A percentile compares a stretch with the other conserved stretches of the same genome.
These are phyloP conservation scores for Neophaeococcomyces aloes DNA, from an alignment of 2,329 filamentous ascomycete genomes.

Conservation along the genomic window DNA sequence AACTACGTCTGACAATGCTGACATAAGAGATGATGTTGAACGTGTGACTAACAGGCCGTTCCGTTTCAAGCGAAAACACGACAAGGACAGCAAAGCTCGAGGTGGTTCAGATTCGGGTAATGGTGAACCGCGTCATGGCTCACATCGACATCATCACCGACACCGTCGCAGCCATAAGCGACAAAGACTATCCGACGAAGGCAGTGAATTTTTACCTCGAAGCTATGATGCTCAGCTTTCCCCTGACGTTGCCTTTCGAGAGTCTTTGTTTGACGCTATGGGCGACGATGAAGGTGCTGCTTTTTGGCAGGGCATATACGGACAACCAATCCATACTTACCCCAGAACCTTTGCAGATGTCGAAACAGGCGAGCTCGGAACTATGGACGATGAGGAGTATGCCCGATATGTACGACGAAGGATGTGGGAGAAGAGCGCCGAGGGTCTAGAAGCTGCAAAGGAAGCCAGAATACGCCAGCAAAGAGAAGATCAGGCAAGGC, in stretches of 20 bases:
- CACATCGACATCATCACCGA: slow-evolving; percentile 20
- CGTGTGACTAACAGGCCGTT: slow-evolving; percentile 10
- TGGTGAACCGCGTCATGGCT: slow-evolving; percentile 14
- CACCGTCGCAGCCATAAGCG: slow-evolving; percentile 22
- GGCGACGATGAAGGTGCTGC: slow-evolving; percentile 91
- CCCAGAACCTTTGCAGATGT: slow-evolving; percentile 42
- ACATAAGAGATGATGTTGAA: background rate
- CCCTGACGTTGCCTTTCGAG: slow-evolving; percentile 69
- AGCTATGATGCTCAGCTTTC: slow-evolving; percentile 36
- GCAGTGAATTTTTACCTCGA: slow-evolving; percentile 6
- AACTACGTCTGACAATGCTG: background rate
- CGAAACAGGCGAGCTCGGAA: slow-evolving; percentile 53
- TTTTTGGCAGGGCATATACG: slow-evolving; percentile 96
- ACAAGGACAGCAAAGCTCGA: slow-evolving; percentile 4
- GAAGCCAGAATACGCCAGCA: slow-evolving; percentile 48
- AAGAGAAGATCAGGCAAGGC: slow-evolving; percentile 20
- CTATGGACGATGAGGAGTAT: slow-evolving; percentile 90
- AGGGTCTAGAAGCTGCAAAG: slow-evolving; percentile 69
- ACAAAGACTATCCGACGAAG: slow-evolving; percentile 14
- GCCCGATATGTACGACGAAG: slow-evolving; percentile 68
- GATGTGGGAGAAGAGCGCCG: slow-evolving; percentile 95
- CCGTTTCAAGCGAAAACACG: slow-evolving; percentile 17
- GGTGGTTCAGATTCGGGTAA: background rate
- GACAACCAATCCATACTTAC: slow-evolving; percentile 83
- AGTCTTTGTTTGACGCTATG: slow-evolving; percentile 92